Evolutionary conservation across 2,329 filamentous ascomycete species (phyloP).

Genomic region (Penicillium sp.): DNA sequence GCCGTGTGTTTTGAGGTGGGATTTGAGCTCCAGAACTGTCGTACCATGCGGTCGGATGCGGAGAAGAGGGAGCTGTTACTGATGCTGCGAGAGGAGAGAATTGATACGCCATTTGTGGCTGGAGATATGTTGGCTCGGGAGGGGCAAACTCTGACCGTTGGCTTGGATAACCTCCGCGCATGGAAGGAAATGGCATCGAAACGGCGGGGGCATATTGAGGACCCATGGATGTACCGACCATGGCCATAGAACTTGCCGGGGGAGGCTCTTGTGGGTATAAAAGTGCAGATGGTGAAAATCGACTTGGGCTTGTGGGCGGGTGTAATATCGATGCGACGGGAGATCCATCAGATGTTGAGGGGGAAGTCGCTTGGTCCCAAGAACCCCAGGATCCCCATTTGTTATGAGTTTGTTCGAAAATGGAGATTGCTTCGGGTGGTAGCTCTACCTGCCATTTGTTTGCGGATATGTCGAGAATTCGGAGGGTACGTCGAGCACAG

Average conservation of each 20-base stretch:
- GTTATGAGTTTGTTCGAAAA: conserved; percentile 74
- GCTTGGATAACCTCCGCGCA: conserved; percentile 21
- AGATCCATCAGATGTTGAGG: conserved; percentile 30
- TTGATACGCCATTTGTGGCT: conserved; percentile 24
- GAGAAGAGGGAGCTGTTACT: conserved; percentile 16
- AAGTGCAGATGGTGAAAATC: conserved; percentile 15
- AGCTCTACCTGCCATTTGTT: conserved; percentile 88
- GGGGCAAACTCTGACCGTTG: conserved; percentile 23
- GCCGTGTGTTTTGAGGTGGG: conserved; percentile 21
- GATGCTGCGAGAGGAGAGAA: conserved; percentile 12
- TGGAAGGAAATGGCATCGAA: conserved; percentile 20
- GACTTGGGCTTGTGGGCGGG: conserved; percentile 19
- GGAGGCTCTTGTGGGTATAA: conserved; percentile 3
- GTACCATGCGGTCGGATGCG: conserved; percentile 35
- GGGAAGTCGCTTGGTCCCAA: conserved; percentile 42
- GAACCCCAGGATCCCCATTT: conserved; percentile 71
- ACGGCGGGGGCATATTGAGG: conserved; percentile 18
- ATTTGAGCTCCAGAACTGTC: conserved; percentile 9
- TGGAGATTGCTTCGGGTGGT: conserved; percentile 74
- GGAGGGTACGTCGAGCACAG: conserved; percentile 78
- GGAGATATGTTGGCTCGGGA: conserved; percentile 37
- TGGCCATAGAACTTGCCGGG: conserved; percentile 9
- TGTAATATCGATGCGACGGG: conserved; percentile 19
- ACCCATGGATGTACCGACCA: conserved; percentile 13
- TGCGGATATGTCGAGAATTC: conserved; percentile 79